Percentiles rank a stretch among this genome's conserved stretches.
Evolutionary conservation across 139 green algal species (phyloP).

Genomic region (Chlamydomonas sp.): DNA sequence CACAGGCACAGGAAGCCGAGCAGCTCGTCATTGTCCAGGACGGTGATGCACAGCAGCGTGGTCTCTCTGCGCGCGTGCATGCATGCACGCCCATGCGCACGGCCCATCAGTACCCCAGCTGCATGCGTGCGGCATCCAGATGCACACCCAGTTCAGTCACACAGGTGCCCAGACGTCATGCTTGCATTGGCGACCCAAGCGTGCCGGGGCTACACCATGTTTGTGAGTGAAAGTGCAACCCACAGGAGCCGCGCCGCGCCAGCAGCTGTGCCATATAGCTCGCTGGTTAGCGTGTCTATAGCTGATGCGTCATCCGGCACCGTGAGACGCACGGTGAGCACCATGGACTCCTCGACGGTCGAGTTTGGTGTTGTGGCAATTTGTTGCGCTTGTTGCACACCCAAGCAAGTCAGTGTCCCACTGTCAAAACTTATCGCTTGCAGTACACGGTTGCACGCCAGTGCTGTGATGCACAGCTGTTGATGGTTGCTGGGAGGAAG

Average conservation of each 20-base stretch:
- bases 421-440: too few species aligned
- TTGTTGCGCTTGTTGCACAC: too few species aligned
- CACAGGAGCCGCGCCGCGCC: too few species aligned
- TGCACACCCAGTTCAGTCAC: neutral
- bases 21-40: slow-evolving; percentile 18
- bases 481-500: too few species aligned
- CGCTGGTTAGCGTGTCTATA: neutral
- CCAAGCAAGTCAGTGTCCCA: too few species aligned
- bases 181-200: too few species aligned
- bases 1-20: slow-evolving; percentile 38
- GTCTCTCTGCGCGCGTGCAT: slow-evolving; percentile 34
- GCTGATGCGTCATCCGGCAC: neutral
- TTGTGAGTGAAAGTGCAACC: slow-evolving; percentile 1
- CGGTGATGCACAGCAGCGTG: slow-evolving; percentile 26
- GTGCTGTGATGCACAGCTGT: too few species aligned
- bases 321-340: neutral
- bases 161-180: neutral
- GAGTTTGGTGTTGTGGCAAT: too few species aligned
- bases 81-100: neutral
- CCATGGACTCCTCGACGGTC: neutral
- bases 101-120: neutral
- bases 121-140: neutral
- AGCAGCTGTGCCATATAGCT: neutral
- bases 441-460: too few species aligned
- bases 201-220: neutral